phyloP scores from a whole-genome alignment of 495 filamentous ascomycete species.

The Penicillium maclennaniae region DNA sequence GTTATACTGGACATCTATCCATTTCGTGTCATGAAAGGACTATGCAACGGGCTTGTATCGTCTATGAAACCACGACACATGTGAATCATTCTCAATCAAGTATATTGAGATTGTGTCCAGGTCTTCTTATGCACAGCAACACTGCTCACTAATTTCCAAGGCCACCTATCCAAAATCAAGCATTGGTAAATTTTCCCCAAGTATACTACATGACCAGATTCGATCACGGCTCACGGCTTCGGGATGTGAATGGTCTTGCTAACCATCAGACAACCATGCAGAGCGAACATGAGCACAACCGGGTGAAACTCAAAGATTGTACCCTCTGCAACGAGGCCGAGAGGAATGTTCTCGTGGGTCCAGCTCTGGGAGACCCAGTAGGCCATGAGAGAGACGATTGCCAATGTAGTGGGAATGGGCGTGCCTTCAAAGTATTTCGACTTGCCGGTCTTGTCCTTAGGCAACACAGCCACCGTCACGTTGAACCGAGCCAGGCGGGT shows the following conservation, averaged over 20 bases:
- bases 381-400: slow-evolving; percentile 77
- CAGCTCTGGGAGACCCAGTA: slow-evolving; percentile 82
- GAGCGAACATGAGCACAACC: slow-evolving; percentile 72
- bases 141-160: slow-evolving; percentile 21
- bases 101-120: slow-evolving; percentile 22
- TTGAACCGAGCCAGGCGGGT: slow-evolving; percentile 96
- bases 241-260: slow-evolving; percentile 93
- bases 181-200: slow-evolving; percentile 12
- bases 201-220: slow-evolving; percentile 11
- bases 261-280: slow-evolving; percentile 88
- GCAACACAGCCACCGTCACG: slow-evolving; percentile 81
- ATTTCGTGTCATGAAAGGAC: not conserved
- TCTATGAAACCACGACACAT: not conserved
- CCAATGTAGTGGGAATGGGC: slow-evolving; percentile 86
- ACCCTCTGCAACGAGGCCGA: slow-evolving; percentile 62
- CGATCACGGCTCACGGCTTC: slow-evolving; percentile 63
- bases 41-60: not conserved
- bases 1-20: not conserved
- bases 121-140: slow-evolving; percentile 13
- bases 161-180: slow-evolving; percentile 17
- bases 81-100: slow-evolving; percentile 18
- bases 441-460: slow-evolving; percentile 89
- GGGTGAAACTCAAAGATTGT: slow-evolving; percentile 81
- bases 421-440: slow-evolving; percentile 94
- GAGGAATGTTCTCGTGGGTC: slow-evolving; percentile 69